phyloP scores from a whole-genome alignment of 768 basidiomycete genomes.

The Rhizopogon rudus region DNA sequence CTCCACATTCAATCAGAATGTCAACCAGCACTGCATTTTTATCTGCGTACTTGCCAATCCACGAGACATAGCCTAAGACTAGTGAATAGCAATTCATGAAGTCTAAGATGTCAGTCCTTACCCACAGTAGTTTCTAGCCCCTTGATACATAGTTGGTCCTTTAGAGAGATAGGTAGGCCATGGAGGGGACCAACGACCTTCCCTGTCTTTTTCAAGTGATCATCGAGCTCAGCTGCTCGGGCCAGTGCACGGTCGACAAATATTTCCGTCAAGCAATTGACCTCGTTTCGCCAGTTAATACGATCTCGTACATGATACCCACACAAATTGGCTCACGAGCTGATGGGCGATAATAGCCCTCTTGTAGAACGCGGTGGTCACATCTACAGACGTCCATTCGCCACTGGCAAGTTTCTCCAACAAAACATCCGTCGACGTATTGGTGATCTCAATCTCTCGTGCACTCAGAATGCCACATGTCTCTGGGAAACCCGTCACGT shows the following conservation, averaged over 20 bases:
- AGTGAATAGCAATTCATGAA: not conserved
- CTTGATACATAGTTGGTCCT: constrained; percentile 68
- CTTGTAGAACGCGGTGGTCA: constrained; percentile 71
- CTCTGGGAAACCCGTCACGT: constrained; percentile 52
- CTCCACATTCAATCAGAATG: constrained; percentile 59
- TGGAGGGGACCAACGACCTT: constrained; percentile 66
- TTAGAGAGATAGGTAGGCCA: constrained; percentile 69
- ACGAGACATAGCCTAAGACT: constrained; percentile 57
- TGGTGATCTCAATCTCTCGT: constrained; percentile 58
- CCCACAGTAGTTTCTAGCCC: constrained; percentile 66
- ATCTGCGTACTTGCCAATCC: constrained; percentile 56
- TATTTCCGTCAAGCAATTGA: constrained; percentile 79
- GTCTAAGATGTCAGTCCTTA: not conserved
- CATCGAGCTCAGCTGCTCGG: constrained; percentile 64
- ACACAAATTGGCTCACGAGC: constrained; percentile 42
- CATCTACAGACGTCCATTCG: constrained; percentile 59
- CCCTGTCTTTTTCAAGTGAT: constrained; percentile 54
- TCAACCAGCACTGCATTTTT: constrained; percentile 60
- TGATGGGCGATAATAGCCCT: constrained; percentile 78
- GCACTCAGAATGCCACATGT: constrained; percentile 51
- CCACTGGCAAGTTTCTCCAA: constrained; percentile 48
- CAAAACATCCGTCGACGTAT: constrained; percentile 36
- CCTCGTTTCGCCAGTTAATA: constrained; percentile 32
- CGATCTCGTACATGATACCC: not conserved
- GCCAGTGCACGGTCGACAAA: constrained; percentile 66